A percentile compares a stretch with the other conserved stretches of the same genome.
These are phyloP conservation scores for Cyclostephanos tholiformis DNA, from an alignment of 108 stramenopile genomes.

Conservation along the genomic window DNA sequence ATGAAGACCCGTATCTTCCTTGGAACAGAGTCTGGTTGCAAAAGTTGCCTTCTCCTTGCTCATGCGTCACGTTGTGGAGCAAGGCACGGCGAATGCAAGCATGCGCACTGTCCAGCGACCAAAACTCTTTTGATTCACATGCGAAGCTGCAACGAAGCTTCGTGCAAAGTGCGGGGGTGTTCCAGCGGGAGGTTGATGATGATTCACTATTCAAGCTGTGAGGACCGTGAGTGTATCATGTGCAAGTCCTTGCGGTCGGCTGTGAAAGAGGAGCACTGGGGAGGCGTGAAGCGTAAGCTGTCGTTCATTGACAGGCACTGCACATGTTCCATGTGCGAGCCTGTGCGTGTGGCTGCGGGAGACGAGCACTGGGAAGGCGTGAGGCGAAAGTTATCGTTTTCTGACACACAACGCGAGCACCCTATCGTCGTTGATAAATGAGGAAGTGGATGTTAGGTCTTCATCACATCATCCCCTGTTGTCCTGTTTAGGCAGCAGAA, in stretches of 20 bases:
- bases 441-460: too few relatives aligned
- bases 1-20: background rate
- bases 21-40: background rate
- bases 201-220: background rate
- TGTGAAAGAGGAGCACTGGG: background rate
- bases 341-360: too few relatives aligned
- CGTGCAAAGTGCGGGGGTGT: too few relatives aligned
- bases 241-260: background rate
- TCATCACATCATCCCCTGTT: too few relatives aligned
- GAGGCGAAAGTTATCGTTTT: background rate
- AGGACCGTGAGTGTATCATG: background rate
- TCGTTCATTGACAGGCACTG: background rate
- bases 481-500: too few relatives aligned
- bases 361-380: background rate
- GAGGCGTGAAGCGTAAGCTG: background rate
- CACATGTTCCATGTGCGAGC: too few relatives aligned
- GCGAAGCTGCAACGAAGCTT: background rate
- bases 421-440: too few relatives aligned
- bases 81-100: background rate
- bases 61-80: background rate
- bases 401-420: too few relatives aligned
- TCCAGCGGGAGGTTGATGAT: too few relatives aligned
- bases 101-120: background rate
- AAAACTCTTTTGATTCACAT: background rate
- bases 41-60: background rate